Percentiles rank a stretch among this genome's conserved stretches.
Conservation (phyloP, 176 grass and related monocot species). For the Typha latifolia region DNA sequence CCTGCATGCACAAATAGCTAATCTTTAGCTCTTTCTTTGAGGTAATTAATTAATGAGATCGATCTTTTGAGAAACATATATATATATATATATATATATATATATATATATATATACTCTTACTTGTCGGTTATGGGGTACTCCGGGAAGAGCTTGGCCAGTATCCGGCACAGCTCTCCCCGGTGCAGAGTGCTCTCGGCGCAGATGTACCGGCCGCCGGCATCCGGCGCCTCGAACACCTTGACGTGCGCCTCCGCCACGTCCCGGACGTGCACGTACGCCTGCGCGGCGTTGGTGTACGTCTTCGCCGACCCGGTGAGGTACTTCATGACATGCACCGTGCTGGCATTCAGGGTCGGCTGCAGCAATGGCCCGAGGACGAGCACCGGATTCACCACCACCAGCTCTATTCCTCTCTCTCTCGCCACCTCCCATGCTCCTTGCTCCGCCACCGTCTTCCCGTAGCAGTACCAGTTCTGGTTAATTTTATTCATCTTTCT, state of each 20-base stretch:
- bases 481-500: background rate
- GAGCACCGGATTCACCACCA: slow-evolving; percentile 61
- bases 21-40: background rate
- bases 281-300: slow-evolving; percentile 59
- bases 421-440: slow-evolving; percentile 42
- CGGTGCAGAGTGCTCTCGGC: slow-evolving; percentile 73
- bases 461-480: slow-evolving; percentile 93
- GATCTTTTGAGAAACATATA: background rate
- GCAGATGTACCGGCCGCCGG: slow-evolving; percentile 65
- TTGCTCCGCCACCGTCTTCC: slow-evolving; percentile 57
- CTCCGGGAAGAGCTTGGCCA: slow-evolving; percentile 68
- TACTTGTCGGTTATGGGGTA: slow-evolving; percentile 72
- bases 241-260: slow-evolving; percentile 61
- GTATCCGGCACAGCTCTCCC: slow-evolving; percentile 53
- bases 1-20: slow-evolving; percentile 5
- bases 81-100: background rate
- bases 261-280: slow-evolving; percentile 71
- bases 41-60: too few relatives aligned
- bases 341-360: slow-evolving; percentile 52
- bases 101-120: too few relatives aligned
- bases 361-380: slow-evolving; percentile 61
- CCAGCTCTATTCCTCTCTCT: slow-evolving; percentile 21
- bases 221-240: slow-evolving; percentile 41
- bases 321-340: slow-evolving; percentile 51
- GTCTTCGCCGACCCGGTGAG: slow-evolving; percentile 55